Base-by-base conservation (phyloP, 495 filamentous ascomycete genomes). In the Cryomyces antarcticus region DNA sequence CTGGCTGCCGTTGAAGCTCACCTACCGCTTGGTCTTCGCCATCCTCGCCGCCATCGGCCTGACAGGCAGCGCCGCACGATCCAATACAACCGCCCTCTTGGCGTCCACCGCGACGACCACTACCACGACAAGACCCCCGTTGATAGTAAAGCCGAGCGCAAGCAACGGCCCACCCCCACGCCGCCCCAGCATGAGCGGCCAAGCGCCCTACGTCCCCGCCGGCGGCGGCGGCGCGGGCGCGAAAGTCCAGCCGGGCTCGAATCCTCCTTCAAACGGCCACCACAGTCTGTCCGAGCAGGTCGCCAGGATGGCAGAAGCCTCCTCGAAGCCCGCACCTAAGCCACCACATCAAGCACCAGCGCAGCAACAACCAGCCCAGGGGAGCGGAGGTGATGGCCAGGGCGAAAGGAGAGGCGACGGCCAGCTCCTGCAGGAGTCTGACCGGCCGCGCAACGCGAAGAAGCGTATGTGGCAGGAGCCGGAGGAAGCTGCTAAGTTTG, bases 391-490 rank as follows among this genome's bases (percentile, higher is more conserved):
- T 42, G 13, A 42, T 51, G 41, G 2, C 17, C 37, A 36, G 39
- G 33, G 12, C 9, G 12, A 9, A 10, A 46, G 49, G 29, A 52
- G 60, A 41, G 61, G 54, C 3, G 64, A 65, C 37, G 66, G 66
- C 0, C 59, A 52, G 30, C 47, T 57, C 30, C 41, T 63, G 37
- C 28, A 53, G 41, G 52, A 57, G 28, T 43, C 38, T 9, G 57
- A 59, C 50, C 49, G 56, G 24, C 64, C 69, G 40, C 62, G 66
- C 28, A 87, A 87, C 61, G 67, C 79, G 11, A 88, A 80, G 65
- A 94, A 93, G 62, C 65, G 82, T 57, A 80, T 88, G 73, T 85
- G 76, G 68, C 81, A 89, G 57, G 74, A 73, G 46, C 71, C 70
- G 38, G 17, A 24, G 17, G 17, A 24, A 24, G 17, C 17, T 24